Percentiles rank a stretch among this genome's conserved stretches.
Conservation (phyloP, 495 filamentous ascomycete species). For the Penicillium parvum region DNA sequence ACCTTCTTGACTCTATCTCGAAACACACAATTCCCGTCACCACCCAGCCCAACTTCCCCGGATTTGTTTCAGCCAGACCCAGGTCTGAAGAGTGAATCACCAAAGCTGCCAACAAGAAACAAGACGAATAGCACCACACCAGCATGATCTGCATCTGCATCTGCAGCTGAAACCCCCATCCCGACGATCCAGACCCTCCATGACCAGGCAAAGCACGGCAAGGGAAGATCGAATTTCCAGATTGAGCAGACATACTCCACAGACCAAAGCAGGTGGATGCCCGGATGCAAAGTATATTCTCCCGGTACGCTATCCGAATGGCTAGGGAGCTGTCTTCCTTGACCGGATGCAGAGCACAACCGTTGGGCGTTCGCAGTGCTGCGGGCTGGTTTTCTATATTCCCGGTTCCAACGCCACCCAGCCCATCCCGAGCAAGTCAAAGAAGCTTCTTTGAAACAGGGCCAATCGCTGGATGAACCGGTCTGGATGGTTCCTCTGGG, state of each 20-base stretch:
- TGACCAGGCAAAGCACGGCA: neutral
- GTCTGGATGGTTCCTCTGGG: slow-evolving; percentile 5
- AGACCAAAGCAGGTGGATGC: too few species aligned
- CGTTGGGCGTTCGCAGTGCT: slow-evolving; percentile 22
- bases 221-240: neutral
- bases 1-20: too few species aligned
- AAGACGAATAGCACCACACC: neutral
- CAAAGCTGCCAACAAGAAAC: neutral
- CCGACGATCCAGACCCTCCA: slow-evolving; percentile 1
- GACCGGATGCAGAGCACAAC: slow-evolving; percentile 1
- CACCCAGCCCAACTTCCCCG: slow-evolving; percentile 7
- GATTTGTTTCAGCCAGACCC: slow-evolving; percentile 6
- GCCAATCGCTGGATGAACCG: slow-evolving; percentile 7
- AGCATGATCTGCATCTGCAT: too few species aligned
- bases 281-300: too few species aligned
- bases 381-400: slow-evolving; percentile 15
- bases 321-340: slow-evolving; percentile 1
- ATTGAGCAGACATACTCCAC: too few species aligned
- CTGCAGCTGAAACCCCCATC: slow-evolving; percentile 11
- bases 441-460: slow-evolving; percentile 27
- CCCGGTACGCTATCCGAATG: neutral
- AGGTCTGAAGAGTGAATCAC: too few species aligned
- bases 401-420: slow-evolving; percentile 26
- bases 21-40: neutral
- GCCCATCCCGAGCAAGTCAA: slow-evolving; percentile 16